Evolutionary conservation across 805 yeast genomes (phyloP).

Genomic region (Saccharomycopsis amapae): DNA sequence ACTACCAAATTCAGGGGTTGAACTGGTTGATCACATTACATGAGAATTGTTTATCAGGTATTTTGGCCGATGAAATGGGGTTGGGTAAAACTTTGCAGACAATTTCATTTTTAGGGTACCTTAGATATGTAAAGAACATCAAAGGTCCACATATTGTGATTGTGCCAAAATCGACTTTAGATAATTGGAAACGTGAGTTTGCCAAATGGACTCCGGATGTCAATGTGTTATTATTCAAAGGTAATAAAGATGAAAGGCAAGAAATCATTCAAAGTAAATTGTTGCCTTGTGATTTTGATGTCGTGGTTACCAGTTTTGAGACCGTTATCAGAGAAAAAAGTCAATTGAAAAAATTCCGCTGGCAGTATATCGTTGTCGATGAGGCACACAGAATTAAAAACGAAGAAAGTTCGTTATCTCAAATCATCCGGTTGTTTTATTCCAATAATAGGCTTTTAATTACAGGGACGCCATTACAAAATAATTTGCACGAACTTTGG

Average conservation of each 20-base stretch:
- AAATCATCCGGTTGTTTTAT: conserved; percentile 82
- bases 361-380: conserved; percentile 93
- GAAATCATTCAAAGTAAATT: conserved; percentile 51
- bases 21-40: conserved; percentile 90
- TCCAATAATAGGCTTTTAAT: conserved; percentile 79
- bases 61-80: conserved; percentile 98
- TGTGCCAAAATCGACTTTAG: conserved; percentile 93
- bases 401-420: conserved; percentile 87
- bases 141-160: conserved; percentile 89
- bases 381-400: conserved; percentile 97
- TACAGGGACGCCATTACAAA: conserved; percentile 95
- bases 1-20: conserved; percentile 89
- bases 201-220: conserved; percentile 96
- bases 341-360: conserved; percentile 68
- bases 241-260: conserved; percentile 75
- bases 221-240: conserved; percentile 76
- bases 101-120: conserved; percentile 81
- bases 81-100: conserved; percentile 94
- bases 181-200: conserved; percentile 95
- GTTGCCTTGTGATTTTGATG: conserved; percentile 77
- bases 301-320: conserved; percentile 84
- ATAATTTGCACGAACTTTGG: conserved; percentile 94
- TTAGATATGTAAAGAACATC: conserved; percentile 68
- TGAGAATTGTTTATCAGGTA: conserved; percentile 86
- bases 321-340: conserved; percentile 88